phyloP scores from a whole-genome alignment of 257 asterid genomes.

The Salvia splendens region DNA sequence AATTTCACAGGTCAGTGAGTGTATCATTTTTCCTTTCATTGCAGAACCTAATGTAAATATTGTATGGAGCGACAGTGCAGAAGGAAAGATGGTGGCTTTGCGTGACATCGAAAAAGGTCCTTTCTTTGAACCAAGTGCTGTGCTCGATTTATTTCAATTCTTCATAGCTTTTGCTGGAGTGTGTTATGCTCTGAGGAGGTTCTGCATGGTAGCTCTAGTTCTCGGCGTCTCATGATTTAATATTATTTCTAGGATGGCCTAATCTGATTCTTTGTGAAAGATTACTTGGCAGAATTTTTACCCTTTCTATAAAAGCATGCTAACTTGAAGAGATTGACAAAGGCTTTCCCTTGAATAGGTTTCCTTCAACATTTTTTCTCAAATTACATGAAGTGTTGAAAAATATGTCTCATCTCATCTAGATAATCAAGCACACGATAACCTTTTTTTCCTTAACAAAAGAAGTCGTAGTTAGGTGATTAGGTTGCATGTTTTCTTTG shows the following conservation, averaged over 20 bases:
- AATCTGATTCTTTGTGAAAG: not conserved
- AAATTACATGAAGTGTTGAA: not conserved
- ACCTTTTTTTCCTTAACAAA: not conserved
- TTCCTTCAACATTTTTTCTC: not conserved
- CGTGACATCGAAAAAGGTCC: conserved; percentile 75
- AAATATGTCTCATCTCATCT: not conserved
- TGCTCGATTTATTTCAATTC: not conserved
- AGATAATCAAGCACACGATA: not conserved
- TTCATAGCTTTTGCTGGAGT: conserved; percentile 1
- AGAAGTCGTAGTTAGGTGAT: conserved; percentile 1
- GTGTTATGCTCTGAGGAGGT: not conserved
- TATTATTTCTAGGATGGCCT: not conserved
- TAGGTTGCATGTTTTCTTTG: conserved; percentile 20
- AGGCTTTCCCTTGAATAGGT: not conserved
- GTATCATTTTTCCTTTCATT: conserved; percentile 18
- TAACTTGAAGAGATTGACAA: not conserved
- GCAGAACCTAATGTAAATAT: conserved; percentile 88
- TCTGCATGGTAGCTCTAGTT: not conserved
- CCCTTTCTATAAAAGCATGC: not conserved
- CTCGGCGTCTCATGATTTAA: conserved; percentile 7
- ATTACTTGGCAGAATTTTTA: conserved; percentile 1
- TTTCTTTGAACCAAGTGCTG: conserved; percentile 22
- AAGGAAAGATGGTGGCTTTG: conserved; percentile 65
- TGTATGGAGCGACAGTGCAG: conserved; percentile 64
- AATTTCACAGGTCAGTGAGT: not conserved